Conservation (phyloP, 345 rosid species). For the Litchi chinensis region DNA sequence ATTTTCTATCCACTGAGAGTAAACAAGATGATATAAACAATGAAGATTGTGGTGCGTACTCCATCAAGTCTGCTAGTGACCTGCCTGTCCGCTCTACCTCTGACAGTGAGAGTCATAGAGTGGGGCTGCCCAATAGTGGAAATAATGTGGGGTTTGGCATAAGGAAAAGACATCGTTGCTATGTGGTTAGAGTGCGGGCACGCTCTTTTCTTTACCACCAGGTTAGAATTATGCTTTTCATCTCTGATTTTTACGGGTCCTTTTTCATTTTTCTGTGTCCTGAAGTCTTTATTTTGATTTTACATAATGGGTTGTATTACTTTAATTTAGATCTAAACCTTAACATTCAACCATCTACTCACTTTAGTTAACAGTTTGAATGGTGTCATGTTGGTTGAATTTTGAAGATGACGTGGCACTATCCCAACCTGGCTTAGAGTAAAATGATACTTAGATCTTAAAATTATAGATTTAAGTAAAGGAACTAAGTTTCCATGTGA, state of each 20-base stretch:
- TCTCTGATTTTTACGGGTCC: background rate
- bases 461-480: no score
- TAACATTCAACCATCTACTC: background rate
- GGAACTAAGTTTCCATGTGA: background rate
- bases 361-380: no score
- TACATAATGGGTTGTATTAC: background rate
- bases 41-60: conserved; percentile 33
- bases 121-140: conserved; percentile 27
- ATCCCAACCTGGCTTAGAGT: no score
- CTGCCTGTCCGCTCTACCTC: conserved; percentile 28
- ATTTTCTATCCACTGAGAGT: conserved; percentile 66
- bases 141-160: conserved; percentile 55
- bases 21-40: conserved; percentile 27
- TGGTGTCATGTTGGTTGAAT: no score
- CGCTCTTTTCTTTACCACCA: conserved; percentile 92
- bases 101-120: conserved; percentile 3
- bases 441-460: no score
- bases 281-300: background rate
- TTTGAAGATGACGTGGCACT: no score
- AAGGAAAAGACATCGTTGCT: conserved; percentile 65
- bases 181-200: conserved; percentile 69
- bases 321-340: background rate
- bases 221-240: conserved; percentile 40
- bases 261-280: background rate
- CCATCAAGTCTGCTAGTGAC: conserved; percentile 26